phyloP scores from a whole-genome alignment of 2,329 filamentous ascomycete species.

The Geoglossum cookeanum region DNA sequence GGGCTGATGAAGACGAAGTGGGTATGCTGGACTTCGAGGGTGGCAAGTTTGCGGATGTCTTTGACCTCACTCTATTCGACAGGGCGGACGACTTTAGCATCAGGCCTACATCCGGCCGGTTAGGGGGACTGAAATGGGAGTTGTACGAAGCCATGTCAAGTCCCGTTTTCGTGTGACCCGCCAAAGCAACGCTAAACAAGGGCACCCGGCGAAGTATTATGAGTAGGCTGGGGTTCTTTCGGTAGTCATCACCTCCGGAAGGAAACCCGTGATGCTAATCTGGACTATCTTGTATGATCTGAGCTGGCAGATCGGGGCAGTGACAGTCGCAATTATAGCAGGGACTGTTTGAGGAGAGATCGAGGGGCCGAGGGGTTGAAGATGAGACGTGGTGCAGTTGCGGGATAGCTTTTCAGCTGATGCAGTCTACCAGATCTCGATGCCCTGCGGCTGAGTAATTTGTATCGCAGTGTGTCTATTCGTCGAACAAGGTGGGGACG shows the following conservation, averaged over 20 bases:
- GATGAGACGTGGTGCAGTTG: neutral
- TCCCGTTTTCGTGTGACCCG: neutral
- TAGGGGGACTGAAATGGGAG: neutral
- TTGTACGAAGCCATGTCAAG: constrained; percentile 3
- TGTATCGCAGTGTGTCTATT: neutral
- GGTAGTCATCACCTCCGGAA: neutral
- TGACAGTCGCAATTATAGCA: neutral
- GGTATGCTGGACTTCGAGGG: neutral
- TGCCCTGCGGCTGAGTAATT: neutral
- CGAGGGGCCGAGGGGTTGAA: neutral
- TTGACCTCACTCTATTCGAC: neutral
- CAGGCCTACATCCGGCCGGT: neutral
- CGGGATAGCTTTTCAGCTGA: neutral
- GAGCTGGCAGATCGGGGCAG: neutral
- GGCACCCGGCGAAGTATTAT: neutral
- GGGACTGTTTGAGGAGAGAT: neutral
- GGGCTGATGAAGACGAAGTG: neutral
- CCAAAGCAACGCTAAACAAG: neutral
- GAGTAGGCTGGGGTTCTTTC: neutral
- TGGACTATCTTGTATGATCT: neutral
- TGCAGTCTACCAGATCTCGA: constrained; percentile 1
- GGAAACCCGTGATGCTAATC: neutral
- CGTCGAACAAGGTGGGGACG: neutral
- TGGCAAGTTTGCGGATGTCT: neutral
- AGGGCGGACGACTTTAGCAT: neutral